These are phyloP conservation scores for Apiotrichum domesticum DNA, from an alignment of 1,284 basidiomycete species.

Conservation along the genomic window DNA sequence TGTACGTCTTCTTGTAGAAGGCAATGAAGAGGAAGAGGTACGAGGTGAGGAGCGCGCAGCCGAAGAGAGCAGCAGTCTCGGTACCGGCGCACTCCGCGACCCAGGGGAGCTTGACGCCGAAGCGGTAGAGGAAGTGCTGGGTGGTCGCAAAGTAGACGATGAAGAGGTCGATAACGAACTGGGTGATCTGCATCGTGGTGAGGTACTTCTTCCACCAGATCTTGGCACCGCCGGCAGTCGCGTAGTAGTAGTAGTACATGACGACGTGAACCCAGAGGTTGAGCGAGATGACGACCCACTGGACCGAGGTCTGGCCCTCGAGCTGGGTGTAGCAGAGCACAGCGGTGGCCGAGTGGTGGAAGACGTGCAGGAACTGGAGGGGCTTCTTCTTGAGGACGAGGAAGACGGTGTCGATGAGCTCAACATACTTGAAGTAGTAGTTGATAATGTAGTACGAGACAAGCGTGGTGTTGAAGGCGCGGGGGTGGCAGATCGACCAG, in stretches of 20 bases:
- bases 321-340: conserved; percentile 90
- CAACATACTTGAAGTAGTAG: conserved; percentile 93
- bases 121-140: conserved; percentile 67
- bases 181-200: conserved; percentile 90
- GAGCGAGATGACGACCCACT: conserved; percentile 91
- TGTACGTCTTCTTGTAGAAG: conserved; percentile 49
- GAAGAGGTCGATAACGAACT: conserved; percentile 85
- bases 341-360: conserved; percentile 98
- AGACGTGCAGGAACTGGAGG: conserved; percentile 93
- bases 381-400: conserved; percentile 98
- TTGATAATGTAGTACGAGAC: conserved; percentile 97
- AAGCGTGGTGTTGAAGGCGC: conserved; percentile 81
- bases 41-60: conserved; percentile 77
- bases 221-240: conserved; percentile 86
- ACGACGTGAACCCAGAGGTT: conserved; percentile 94
- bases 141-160: conserved; percentile 91
- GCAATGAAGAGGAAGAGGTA: conserved; percentile 85
- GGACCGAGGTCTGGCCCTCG: conserved; percentile 85
- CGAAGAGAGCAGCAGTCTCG: conserved; percentile 80
- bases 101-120: conserved; percentile 61
- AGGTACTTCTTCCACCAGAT: conserved; percentile 99
- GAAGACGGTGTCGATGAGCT: conserved; percentile 93
- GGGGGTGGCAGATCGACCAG: conserved; percentile 68
- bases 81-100: conserved; percentile 80
- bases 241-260: conserved; percentile 99